These are phyloP conservation scores for Penicillium verhagenii DNA, from an alignment of 495 filamentous ascomycete species.

Conservation along the genomic window DNA sequence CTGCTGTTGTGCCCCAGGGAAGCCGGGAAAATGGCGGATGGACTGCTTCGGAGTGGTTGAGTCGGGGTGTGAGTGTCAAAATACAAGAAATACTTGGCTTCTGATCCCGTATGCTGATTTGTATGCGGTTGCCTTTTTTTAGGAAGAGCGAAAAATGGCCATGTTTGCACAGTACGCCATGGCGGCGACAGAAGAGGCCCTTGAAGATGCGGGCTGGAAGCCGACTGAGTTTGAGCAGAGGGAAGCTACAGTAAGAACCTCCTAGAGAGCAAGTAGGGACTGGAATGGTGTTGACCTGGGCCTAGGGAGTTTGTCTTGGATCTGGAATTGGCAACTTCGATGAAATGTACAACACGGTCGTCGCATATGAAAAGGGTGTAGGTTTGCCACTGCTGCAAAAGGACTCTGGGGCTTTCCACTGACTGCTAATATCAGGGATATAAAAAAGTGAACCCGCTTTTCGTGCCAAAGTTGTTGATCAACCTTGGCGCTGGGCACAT, in stretches of 20 bases:
- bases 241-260: constrained; percentile 60
- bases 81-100: background rate
- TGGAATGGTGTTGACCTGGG: background rate
- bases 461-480: constrained; percentile 88
- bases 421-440: constrained; percentile 59
- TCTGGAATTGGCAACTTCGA: constrained; percentile 94
- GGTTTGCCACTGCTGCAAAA: constrained; percentile 22
- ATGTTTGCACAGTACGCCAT: constrained; percentile 87
- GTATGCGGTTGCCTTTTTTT: constrained; percentile 7
- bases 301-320: constrained; percentile 82
- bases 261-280: background rate
- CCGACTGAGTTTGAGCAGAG: constrained; percentile 59
- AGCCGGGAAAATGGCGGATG: constrained; percentile 57
- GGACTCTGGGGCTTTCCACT: background rate
- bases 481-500: constrained; percentile 94
- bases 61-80: constrained; percentile 45
- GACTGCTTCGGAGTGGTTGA: constrained; percentile 77
- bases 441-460: constrained; percentile 86
- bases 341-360: constrained; percentile 78
- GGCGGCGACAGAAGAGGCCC: constrained; percentile 82
- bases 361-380: constrained; percentile 73
- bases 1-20: constrained; percentile 73
- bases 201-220: constrained; percentile 79
- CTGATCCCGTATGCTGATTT: background rate
- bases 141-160: constrained; percentile 87